These are phyloP conservation scores for Chlamydomonas sp. DNA, from an alignment of 139 green algal genomes.

Conservation along the genomic window DNA sequence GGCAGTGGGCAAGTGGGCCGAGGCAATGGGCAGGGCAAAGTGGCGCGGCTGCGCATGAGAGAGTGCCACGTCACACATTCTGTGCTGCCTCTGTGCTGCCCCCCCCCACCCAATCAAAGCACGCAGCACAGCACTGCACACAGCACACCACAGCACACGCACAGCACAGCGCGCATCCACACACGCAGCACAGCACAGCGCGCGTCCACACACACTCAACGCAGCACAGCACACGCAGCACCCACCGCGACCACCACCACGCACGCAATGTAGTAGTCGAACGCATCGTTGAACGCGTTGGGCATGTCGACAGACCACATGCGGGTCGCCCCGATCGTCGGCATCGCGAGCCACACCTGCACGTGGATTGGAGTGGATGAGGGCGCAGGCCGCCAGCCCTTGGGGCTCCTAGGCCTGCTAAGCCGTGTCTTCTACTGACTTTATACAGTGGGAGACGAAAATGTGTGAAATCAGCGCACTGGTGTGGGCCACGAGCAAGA, in stretches of 20 bases:
- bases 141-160: not conserved
- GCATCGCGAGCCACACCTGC: slow-evolving; percentile 61
- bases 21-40: not conserved
- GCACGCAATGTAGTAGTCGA: slow-evolving; percentile 69
- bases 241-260: slow-evolving; percentile 22
- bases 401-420: too few species aligned
- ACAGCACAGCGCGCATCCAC: not conserved
- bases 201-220: not conserved
- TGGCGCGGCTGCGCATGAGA: not conserved
- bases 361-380: too few species aligned
- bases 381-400: too few species aligned
- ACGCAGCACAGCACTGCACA: too few species aligned
- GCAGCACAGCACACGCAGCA: not conserved
- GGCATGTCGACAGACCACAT: slow-evolving; percentile 62
- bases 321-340: slow-evolving; percentile 35
- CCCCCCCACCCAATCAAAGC: too few species aligned
- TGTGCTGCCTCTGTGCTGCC: not conserved
- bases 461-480: too few species aligned
- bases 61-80: not conserved
- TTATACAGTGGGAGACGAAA: too few species aligned
- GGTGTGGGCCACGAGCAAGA: too few species aligned
- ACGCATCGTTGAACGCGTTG: slow-evolving; percentile 73
- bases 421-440: too few species aligned
- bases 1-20: slow-evolving; percentile 24
- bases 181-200: not conserved